These are phyloP conservation scores for sunflower (Helianthus annuus) DNA, from an alignment of 129 eudicot genomes.

Conservation along the genomic window DNA sequence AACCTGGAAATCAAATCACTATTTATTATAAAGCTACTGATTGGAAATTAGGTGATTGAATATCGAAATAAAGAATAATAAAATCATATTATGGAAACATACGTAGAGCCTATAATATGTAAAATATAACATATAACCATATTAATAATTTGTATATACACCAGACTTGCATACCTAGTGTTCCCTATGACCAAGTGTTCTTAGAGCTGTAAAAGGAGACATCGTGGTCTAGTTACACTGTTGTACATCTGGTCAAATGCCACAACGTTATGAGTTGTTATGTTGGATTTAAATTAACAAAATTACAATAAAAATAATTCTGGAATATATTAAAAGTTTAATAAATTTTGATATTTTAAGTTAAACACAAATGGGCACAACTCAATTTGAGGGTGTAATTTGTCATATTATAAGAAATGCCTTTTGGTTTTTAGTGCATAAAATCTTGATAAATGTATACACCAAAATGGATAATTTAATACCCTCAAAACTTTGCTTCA, in stretches of 20 bases:
- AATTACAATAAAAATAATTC: not conserved
- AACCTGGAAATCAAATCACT: not conserved
- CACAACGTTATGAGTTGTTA: not conserved
- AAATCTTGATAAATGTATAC: constrained; percentile 26
- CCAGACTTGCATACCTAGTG: too few species aligned
- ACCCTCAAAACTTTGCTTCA: constrained; percentile 41
- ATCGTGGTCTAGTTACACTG: not conserved
- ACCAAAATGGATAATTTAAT: constrained; percentile 30
- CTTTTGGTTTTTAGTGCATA: constrained; percentile 37
- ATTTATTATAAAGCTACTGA: not conserved
- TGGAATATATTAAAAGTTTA: not conserved
- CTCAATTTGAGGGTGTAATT: constrained; percentile 25
- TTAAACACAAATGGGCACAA: constrained; percentile 25
- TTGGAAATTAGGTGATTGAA: not conserved
- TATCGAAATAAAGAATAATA: too few species aligned
- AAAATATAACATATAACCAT: too few species aligned
- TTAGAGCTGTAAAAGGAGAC: too few species aligned
- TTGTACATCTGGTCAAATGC: not conserved
- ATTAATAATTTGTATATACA: too few species aligned
- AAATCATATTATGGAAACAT: too few species aligned
- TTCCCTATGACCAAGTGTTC: too few species aligned
- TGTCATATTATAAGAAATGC: constrained; percentile 30
- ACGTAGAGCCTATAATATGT: too few species aligned
- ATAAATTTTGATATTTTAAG: constrained; percentile 16
- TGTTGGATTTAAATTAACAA: constrained; percentile 19